phyloP scores from a whole-genome alignment of 169 alveolate genomes.

The Babesia divergens region DNA sequence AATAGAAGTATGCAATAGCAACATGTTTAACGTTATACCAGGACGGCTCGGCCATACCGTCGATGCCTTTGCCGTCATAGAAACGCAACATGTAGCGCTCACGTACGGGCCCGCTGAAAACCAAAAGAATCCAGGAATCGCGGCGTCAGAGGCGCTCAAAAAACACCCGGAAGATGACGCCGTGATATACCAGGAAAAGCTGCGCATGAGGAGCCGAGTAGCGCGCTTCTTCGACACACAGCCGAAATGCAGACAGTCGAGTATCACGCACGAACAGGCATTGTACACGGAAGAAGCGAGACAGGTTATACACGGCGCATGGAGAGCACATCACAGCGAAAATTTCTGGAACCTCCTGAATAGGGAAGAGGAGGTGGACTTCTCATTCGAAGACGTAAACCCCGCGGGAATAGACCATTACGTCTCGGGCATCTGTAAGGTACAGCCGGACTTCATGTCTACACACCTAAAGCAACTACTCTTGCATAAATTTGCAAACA shows the following conservation, averaged over 20 bases:
- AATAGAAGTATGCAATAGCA: background rate
- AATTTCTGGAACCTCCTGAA: constrained; percentile 35
- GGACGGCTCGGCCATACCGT: constrained; percentile 56
- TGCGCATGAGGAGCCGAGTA: background rate
- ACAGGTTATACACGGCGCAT: constrained; percentile 44
- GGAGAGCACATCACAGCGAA: constrained; percentile 47
- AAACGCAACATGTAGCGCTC: background rate
- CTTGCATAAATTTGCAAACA: no score
- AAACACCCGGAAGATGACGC: background rate
- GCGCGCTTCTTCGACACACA: background rate
- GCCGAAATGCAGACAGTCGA: background rate
- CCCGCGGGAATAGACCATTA: constrained; percentile 9
- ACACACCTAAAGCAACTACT: background rate
- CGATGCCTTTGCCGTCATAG: constrained; percentile 24
- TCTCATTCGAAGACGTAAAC: constrained; percentile 3
- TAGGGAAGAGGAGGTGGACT: constrained; percentile 10
- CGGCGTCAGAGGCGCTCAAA: background rate
- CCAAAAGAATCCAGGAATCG: background rate
- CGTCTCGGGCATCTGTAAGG: background rate
- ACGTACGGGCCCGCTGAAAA: background rate
- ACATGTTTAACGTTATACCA: background rate
- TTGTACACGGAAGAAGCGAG: constrained; percentile 39
- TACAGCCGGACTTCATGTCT: background rate
- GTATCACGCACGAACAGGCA: background rate
- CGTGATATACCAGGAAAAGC: background rate